phyloP scores from a whole-genome alignment of 345 rosid genomes.

The Angophora floribunda region DNA sequence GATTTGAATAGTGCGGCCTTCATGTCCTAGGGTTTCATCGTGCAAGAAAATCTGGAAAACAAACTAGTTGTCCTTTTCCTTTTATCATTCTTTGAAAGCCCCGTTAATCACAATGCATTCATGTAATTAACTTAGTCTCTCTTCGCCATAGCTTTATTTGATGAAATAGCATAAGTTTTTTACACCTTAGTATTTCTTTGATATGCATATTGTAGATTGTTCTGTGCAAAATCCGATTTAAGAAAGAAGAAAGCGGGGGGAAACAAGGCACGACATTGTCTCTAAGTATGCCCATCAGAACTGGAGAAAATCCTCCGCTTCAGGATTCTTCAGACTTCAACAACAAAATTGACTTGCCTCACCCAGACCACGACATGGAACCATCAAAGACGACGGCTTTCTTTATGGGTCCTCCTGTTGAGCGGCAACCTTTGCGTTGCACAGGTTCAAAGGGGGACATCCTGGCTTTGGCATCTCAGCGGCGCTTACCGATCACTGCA shows the following conservation, averaged over 20 bases:
- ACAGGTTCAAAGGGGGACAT: neutral
- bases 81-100: neutral
- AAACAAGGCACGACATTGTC: neutral
- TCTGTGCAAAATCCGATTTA: neutral
- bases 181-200: no score
- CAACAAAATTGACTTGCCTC: neutral
- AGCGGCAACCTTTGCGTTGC: neutral
- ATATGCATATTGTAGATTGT: neutral
- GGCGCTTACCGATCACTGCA: neutral
- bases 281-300: fast-evolving
- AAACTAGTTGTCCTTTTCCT: neutral
- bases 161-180: no score
- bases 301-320: neutral
- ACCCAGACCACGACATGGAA: neutral
- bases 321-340: neutral
- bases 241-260: neutral
- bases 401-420: neutral
- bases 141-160: neutral
- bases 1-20: neutral
- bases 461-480: neutral
- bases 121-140: neutral
- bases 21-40: neutral
- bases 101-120: neutral
- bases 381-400: neutral
- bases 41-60: no score